Base-by-base conservation (phyloP, 805 yeast genomes). In the Grigorovia yakushimaensis region DNA sequence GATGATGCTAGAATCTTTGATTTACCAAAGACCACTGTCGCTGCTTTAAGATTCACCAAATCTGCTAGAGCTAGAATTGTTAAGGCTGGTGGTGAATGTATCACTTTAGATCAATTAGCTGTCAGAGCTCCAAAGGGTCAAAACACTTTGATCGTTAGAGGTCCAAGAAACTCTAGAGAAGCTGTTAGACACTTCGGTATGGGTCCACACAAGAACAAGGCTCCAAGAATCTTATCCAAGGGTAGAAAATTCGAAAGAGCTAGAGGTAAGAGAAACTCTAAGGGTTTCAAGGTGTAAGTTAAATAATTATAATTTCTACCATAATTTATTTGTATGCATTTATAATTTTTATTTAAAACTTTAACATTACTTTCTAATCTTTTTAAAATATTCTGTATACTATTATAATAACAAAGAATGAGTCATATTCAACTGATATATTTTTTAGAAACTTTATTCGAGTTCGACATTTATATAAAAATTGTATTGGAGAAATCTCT, bases 171-270 rank as follows among this genome's bases (percentile, higher is more conserved):
- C 78, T 71, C 95, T 75, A 88, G 99, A 82, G 97, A 93, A 81
- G 97, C 98, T 68, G 98, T 88, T 68, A 88, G 97, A 81, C 98
- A 93, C 85, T 93, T 93, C 73, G 99, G 99, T 75, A 72, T 91
- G 75, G 99, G 99, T 79, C 99, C 99, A 71, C 98, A 93, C 94
- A 88, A 88, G 83, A 77, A 81, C 79, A 93, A 93, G 88, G 98
- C 98, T 70, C 99, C 99, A 78, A 88, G 94, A 81, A 83, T 93
- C 75, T 68, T 76, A 70, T 91, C 98, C 57, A 88, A 79, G 74
- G 99, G 99, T 75, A 93, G 98, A 84, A 93, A 93, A 81, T 93
- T 93, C 84, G 98, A 93, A 84, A 88, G 93, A 78, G 99, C 97
- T 69, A 93, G 99, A 87, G 99, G 99, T 84, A 94, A 84, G 77